A percentile compares a stretch with the other conserved stretches of the same genome.
Evolutionary conservation across 495 filamentous ascomycete species (phyloP).

Genomic region (Apodospora peruviana): DNA sequence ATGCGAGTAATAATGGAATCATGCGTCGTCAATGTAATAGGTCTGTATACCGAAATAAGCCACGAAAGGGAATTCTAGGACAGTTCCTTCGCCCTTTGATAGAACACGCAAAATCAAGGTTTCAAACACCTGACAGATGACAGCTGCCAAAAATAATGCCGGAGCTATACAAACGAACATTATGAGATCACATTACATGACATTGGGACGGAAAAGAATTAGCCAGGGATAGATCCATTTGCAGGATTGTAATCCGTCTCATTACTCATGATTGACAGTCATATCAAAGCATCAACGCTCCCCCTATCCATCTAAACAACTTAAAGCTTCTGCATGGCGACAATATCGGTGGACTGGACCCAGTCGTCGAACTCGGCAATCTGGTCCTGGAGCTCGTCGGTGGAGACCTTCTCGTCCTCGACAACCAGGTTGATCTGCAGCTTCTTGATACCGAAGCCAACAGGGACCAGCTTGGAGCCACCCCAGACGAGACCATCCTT

Average conservation of each 20-base stretch:
- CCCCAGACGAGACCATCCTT: slow-evolving; percentile 96
- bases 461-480: slow-evolving; percentile 78
- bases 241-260: slow-evolving; percentile 3
- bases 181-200: too few species aligned
- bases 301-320: background rate
- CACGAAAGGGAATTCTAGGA: too few species aligned
- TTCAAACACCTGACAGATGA: too few species aligned
- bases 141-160: too few species aligned
- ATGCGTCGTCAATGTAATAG: too few species aligned
- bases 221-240: background rate
- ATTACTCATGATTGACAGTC: slow-evolving; percentile 21
- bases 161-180: too few species aligned
- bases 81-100: too few species aligned
- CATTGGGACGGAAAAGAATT: background rate
- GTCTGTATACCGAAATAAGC: too few species aligned
- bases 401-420: slow-evolving; percentile 93
- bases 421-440: slow-evolving; percentile 97
- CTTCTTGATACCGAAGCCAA: slow-evolving; percentile 99
- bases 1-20: too few species aligned
- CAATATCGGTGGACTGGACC: slow-evolving; percentile 92
- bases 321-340: slow-evolving; percentile 45
- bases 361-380: slow-evolving; percentile 86
- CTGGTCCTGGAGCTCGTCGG: slow-evolving; percentile 78
- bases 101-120: too few species aligned
- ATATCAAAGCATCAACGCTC: slow-evolving; percentile 15